These are phyloP conservation scores for Friedmanniomyces simplex DNA, from an alignment of 495 filamentous ascomycete species.

Conservation along the genomic window DNA sequence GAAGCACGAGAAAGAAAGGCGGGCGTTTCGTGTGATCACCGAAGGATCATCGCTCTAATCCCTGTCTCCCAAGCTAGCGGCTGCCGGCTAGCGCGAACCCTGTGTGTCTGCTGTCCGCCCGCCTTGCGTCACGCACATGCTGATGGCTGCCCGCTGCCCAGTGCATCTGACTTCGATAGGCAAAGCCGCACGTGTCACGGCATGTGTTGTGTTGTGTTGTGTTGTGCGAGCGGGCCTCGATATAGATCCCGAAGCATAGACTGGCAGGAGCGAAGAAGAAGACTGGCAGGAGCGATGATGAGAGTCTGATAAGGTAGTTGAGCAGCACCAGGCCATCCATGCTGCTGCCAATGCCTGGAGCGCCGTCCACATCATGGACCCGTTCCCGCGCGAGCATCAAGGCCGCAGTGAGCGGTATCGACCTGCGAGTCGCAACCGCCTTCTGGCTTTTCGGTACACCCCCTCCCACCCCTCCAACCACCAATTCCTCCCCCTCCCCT, in stretches of 20 bases:
- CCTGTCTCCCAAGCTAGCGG: too few species aligned
- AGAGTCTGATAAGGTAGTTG: too few species aligned
- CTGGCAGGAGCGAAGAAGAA: not conserved
- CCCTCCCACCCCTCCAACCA: slow-evolving; percentile 4
- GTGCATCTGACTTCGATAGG: too few species aligned
- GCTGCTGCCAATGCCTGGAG: slow-evolving; percentile 51
- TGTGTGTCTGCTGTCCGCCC: not conserved
- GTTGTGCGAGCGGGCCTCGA: not conserved
- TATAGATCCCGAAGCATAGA: not conserved
- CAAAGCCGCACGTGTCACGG: not conserved
- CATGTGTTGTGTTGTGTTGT: not conserved
- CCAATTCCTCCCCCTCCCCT: too few species aligned
- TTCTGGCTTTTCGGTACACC: slow-evolving; percentile 86
- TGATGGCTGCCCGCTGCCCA: too few species aligned
- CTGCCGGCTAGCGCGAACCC: not conserved
- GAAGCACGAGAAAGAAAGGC: too few species aligned
- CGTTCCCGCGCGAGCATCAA: slow-evolving; percentile 55
- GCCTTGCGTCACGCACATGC: not conserved
- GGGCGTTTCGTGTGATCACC: too few species aligned
- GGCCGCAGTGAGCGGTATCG: slow-evolving; percentile 52
- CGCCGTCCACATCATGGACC: slow-evolving; percentile 65
- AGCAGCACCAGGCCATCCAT: too few species aligned
- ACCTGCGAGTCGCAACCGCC: slow-evolving; percentile 62
- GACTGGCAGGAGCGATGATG: not conserved
- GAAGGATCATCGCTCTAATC: too few species aligned